phyloP scores from a whole-genome alignment of 2,329 filamentous ascomycete species.

The Penicillium sp. region DNA sequence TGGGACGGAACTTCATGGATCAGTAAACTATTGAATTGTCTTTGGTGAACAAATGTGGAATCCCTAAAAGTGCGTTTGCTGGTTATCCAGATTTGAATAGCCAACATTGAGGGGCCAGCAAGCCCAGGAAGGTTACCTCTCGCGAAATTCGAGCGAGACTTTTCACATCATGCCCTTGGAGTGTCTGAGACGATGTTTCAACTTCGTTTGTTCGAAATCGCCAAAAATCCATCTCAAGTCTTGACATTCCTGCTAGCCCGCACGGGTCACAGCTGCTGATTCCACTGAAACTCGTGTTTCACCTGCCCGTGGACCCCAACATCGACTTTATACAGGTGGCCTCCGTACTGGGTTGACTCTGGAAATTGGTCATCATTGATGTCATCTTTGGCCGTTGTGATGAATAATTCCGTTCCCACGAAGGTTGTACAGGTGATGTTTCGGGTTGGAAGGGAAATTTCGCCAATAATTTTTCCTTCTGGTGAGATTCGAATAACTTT shows the following conservation, averaged over 20 bases:
- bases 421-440: constrained; percentile 84
- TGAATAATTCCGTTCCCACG: constrained; percentile 73
- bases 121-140: neutral
- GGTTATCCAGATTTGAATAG: neutral
- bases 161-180: neutral
- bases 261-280: constrained; percentile 7
- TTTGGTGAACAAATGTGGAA: neutral
- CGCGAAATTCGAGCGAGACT: neutral
- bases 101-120: neutral
- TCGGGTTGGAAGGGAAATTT: constrained; percentile 75
- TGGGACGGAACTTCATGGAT: constrained; percentile 3
- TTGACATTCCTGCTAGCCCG: neutral
- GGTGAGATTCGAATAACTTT: constrained; percentile 76
- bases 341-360: constrained; percentile 67
- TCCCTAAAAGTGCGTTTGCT: neutral
- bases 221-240: neutral
- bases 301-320: constrained; percentile 72
- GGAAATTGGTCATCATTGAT: constrained; percentile 64
- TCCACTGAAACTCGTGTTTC: constrained; percentile 67
- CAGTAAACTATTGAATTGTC: constrained; percentile 7
- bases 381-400: constrained; percentile 77
- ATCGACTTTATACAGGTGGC: constrained; percentile 75
- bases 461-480: constrained; percentile 71
- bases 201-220: neutral
- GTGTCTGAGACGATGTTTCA: neutral